Evolutionary conservation across 176 grass and related monocot species (phyloP), one percentile per base, ranked within the genome.

Genomic region (Bolboschoenus planiculmis): DNA sequence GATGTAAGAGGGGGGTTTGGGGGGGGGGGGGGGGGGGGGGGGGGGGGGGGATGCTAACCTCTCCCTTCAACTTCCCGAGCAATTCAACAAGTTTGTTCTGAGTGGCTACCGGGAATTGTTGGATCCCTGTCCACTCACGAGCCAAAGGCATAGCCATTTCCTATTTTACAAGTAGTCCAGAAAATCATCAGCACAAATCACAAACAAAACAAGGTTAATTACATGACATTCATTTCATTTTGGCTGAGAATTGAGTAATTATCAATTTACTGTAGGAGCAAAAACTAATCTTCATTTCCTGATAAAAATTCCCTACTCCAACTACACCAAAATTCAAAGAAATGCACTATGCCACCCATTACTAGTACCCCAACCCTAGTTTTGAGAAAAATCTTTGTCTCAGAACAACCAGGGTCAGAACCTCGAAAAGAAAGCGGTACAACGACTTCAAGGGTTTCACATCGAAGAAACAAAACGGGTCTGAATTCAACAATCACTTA

Each of bases 71-170:
- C 65, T 70, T 73, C 68, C 37, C 68, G 34, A 94, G 85, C 56
- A 95, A 88, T 86, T 99, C 96, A 78, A 87, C 88, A 64, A 99
- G 86, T 65, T 95, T 95, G 88, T 84, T 92, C 87, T 91, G 90
- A 37, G 95, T 94, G 26, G 87, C 90, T 84, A 85, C 86, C 24
- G 92, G 96, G 71, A 99, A 99, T 83, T 91, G 80, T 81, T 90
- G 89, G 76, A 99, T 87, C 48, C 92, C 92, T 20, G 5, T 35
- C 91, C 96, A 99, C 82, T 99, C 96, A 63, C 92, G 91, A 46
- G 89, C 84, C 85, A 95, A 79, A 74, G 88, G 87, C 60, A 87
- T 48, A 83, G 55, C 46, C 68, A 61, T 60, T 70, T 75, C 18
- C 68, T 63, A 62, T 27, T 33, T 78, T 13, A 35, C n/a, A 42